Evolutionary conservation across 768 basidiomycete species (phyloP).

Genomic region (Tricholoma terreum): DNA sequence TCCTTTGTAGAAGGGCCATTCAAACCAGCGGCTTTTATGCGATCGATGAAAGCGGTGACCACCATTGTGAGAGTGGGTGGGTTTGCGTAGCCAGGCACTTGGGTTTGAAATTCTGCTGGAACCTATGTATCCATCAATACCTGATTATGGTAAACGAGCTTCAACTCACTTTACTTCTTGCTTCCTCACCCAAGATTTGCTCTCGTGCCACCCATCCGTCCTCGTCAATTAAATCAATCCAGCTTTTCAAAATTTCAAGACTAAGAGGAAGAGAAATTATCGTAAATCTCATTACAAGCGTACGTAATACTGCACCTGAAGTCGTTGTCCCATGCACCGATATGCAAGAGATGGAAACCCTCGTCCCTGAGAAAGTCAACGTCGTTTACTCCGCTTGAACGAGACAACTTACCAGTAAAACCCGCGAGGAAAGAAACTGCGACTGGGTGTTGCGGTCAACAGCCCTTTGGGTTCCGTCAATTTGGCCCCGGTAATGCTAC

Average conservation of each 20-base stretch:
- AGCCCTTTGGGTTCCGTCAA: conserved; percentile 74
- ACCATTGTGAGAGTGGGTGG: conserved; percentile 95
- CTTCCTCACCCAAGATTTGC: conserved; percentile 96
- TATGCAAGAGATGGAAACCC: conserved; percentile 91
- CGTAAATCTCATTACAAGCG: neutral
- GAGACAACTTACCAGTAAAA: conserved; percentile 84
- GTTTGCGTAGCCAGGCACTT: conserved; percentile 93
- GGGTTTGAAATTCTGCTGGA: conserved; percentile 85
- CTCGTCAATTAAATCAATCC: conserved; percentile 89
- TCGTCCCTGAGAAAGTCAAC: conserved; percentile 68
- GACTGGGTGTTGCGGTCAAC: conserved; percentile 89
- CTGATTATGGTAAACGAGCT: neutral
- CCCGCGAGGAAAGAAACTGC: conserved; percentile 95
- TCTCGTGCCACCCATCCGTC: conserved; percentile 96
- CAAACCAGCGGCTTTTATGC: conserved; percentile 46
- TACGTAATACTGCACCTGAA: conserved; percentile 47
- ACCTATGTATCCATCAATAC: conserved; percentile 46
- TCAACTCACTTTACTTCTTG: conserved; percentile 75
- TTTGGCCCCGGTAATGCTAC: conserved; percentile 47
- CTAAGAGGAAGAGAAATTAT: conserved; percentile 33
- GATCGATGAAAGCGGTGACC: conserved; percentile 83
- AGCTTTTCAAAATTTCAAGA: conserved; percentile 84
- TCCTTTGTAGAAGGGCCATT: conserved; percentile 53
- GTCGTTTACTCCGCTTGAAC: neutral
- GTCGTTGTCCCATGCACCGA: conserved; percentile 92